Conservation (phyloP, 257 asterid species). For the Rauvolfia tetraphylla region DNA sequence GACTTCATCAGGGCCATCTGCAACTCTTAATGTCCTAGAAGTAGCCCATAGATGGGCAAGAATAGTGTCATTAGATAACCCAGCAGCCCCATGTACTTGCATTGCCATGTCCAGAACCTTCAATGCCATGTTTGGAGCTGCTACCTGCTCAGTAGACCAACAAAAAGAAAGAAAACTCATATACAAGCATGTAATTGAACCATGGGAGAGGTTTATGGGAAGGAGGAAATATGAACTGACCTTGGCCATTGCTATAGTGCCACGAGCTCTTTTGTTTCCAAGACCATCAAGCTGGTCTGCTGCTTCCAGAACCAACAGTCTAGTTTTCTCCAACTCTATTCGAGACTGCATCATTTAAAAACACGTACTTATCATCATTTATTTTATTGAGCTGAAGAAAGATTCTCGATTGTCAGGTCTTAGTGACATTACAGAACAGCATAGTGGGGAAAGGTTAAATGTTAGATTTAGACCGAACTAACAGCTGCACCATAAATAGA, state of each 20-base stretch:
- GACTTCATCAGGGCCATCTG: slow-evolving; percentile 98
- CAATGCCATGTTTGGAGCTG: slow-evolving; percentile 88
- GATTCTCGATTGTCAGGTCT: not conserved
- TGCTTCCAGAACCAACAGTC: slow-evolving; percentile 88
- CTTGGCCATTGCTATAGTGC: slow-evolving; percentile 95
- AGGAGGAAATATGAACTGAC: slow-evolving; percentile 26
- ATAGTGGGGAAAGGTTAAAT: not conserved
- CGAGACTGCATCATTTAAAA: slow-evolving; percentile 57
- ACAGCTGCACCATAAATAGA: not conserved
- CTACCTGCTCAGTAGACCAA: slow-evolving; percentile 47
- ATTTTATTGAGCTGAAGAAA: not conserved
- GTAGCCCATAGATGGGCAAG: slow-evolving; percentile 88
- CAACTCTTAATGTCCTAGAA: slow-evolving; percentile 78
- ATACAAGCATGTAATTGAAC: not conserved
- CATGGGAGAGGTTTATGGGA: not conserved
- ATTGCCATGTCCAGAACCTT: slow-evolving; percentile 88
- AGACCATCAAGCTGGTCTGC: slow-evolving; percentile 89
- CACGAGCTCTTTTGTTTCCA: slow-evolving; percentile 78
- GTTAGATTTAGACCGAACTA: not conserved
- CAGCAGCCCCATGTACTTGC: slow-evolving; percentile 98
- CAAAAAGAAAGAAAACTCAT: not conserved
- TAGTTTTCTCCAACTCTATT: slow-evolving; percentile 73
- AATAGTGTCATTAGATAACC: slow-evolving; percentile 81
- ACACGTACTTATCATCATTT: not conserved
- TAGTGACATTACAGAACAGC: not conserved